Conservation (phyloP, 495 filamentous ascomycete species). For the Astrocystis sublimbata region DNA sequence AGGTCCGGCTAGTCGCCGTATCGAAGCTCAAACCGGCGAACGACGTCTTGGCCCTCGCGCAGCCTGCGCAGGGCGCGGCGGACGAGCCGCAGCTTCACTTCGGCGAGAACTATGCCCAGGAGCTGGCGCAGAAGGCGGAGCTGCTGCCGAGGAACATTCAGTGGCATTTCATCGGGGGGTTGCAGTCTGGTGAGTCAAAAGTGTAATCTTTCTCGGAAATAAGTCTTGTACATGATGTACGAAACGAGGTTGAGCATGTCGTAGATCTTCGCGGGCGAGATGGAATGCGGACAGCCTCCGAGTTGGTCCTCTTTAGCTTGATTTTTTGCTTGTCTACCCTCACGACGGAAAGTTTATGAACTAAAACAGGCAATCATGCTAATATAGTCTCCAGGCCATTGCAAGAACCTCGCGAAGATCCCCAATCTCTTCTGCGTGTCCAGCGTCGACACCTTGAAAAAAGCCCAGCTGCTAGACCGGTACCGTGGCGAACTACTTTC, state of each 20-base stretch:
- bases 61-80: slow-evolving; percentile 51
- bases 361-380: slow-evolving; percentile 8
- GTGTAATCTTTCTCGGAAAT: not conserved
- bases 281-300: not conserved
- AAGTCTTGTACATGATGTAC: not conserved
- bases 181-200: slow-evolving; percentile 61
- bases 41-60: slow-evolving; percentile 76
- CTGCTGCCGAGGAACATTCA: slow-evolving; percentile 73
- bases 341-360: not conserved
- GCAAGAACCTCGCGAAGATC: slow-evolving; percentile 80
- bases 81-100: slow-evolving; percentile 76
- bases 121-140: slow-evolving; percentile 81
- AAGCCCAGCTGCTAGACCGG: slow-evolving; percentile 77
- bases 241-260: not conserved
- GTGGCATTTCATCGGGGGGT: slow-evolving; percentile 95
- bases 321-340: not conserved
- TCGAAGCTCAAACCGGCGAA: slow-evolving; percentile 90
- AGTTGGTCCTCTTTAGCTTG: not conserved
- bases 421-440: slow-evolving; percentile 92
- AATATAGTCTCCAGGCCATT: slow-evolving; percentile 65
- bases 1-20: slow-evolving; percentile 87
- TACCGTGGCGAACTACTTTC: slow-evolving; percentile 61
- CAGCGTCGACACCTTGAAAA: slow-evolving; percentile 83
- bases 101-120: slow-evolving; percentile 96
- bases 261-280: not conserved